A percentile compares a stretch with the other conserved stretches of the same genome.
Evolutionary conservation across 306 rosid species (phyloP).

Genomic region (Vigna trinervia): DNA sequence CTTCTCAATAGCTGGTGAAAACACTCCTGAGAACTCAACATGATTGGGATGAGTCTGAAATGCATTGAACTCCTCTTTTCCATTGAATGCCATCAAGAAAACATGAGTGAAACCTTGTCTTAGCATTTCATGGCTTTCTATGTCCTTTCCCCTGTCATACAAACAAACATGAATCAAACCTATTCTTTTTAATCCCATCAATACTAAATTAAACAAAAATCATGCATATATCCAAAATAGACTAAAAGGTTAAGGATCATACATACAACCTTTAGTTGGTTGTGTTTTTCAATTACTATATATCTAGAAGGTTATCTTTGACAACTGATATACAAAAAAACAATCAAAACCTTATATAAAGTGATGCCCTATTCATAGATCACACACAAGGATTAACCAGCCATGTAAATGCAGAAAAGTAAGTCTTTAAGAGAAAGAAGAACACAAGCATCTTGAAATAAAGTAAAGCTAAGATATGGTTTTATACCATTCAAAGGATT

Average conservation of each 20-base stretch:
- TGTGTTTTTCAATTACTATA: neutral
- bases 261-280: neutral
- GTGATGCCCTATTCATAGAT: neutral
- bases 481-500: slow-evolving; percentile 80
- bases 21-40: slow-evolving; percentile 69
- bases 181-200: no score
- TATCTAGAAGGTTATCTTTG: neutral
- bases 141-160: slow-evolving; percentile 73
- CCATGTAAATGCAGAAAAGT: neutral
- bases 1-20: slow-evolving; percentile 82
- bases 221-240: neutral
- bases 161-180: neutral
- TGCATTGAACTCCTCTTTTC: slow-evolving; percentile 67
- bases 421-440: neutral
- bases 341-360: neutral
- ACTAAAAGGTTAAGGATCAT: neutral
- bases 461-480: neutral
- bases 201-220: neutral
- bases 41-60: slow-evolving; percentile 75
- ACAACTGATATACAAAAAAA: neutral
- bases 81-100: slow-evolving; percentile 78
- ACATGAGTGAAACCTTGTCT: slow-evolving; percentile 91
- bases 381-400: neutral
- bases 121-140: slow-evolving; percentile 73
- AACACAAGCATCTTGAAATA: neutral